These are phyloP conservation scores for Tephrocybe sp. DNA, from an alignment of 768 basidiomycete genomes.

Conservation along the genomic window DNA sequence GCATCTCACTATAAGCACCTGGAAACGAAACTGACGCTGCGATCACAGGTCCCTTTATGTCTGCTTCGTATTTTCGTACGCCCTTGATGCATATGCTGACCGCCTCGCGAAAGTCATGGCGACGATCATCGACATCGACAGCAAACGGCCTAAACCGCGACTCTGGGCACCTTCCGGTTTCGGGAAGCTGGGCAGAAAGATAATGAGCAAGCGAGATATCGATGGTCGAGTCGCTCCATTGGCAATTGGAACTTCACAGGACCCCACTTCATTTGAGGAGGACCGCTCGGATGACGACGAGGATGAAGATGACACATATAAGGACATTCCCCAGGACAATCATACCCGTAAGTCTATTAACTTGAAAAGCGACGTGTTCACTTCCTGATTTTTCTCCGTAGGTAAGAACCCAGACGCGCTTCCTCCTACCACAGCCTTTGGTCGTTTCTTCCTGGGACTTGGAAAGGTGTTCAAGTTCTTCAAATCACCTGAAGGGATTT, in stretches of 20 bases:
- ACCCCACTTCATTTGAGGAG: slow-evolving; percentile 33
- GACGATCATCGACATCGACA: slow-evolving; percentile 33
- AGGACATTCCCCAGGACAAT: slow-evolving; percentile 11
- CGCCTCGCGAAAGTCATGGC: slow-evolving; percentile 31
- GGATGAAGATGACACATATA: neutral
- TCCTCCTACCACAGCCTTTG: slow-evolving; percentile 35
- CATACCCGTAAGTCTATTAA: slow-evolving; percentile 10
- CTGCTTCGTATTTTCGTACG: slow-evolving; percentile 45
- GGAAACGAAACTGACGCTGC: too few relatives aligned
- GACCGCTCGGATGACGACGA: slow-evolving; percentile 16
- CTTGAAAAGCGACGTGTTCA: neutral
- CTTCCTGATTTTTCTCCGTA: slow-evolving; percentile 5
- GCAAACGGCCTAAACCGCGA: slow-evolving; percentile 32
- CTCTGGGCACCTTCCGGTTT: slow-evolving; percentile 46
- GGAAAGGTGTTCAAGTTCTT: slow-evolving; percentile 37
- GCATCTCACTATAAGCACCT: slow-evolving; percentile 1
- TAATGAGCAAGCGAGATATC: slow-evolving; percentile 27
- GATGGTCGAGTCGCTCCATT: slow-evolving; percentile 27
- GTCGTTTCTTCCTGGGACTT: slow-evolving; percentile 30
- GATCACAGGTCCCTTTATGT: slow-evolving; percentile 39
- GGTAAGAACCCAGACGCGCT: slow-evolving; percentile 43
- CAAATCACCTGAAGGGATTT: slow-evolving; percentile 40
- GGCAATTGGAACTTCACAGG: slow-evolving; percentile 35
- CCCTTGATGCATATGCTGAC: slow-evolving; percentile 40
- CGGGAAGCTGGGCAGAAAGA: slow-evolving; percentile 34